Evolutionary conservation across 169 alveolate genomes (phyloP).

Genomic region (Plasmodium blacklocki): DNA sequence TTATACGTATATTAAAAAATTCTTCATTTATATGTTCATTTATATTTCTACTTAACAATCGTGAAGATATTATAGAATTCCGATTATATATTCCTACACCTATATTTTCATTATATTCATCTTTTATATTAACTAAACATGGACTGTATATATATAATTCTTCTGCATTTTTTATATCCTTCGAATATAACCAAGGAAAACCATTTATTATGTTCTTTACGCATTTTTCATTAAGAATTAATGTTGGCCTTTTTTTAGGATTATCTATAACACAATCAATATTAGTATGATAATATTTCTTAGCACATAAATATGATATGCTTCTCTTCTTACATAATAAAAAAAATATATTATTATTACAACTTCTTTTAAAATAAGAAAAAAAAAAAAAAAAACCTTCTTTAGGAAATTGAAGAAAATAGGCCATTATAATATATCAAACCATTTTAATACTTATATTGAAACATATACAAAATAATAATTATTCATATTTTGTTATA

Average conservation of each 20-base stretch:
- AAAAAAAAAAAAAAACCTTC: constrained; percentile 4
- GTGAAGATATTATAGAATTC: constrained; percentile 57
- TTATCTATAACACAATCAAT: constrained; percentile 14
- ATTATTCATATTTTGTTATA: too few relatives aligned
- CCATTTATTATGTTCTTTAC: constrained; percentile 72
- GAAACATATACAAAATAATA: too few relatives aligned
- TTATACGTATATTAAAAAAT: constrained; percentile 65
- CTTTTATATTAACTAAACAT: constrained; percentile 73
- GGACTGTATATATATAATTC: constrained; percentile 60
- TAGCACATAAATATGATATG: too few relatives aligned
- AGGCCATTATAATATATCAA: constrained; percentile 3
- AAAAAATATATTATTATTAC: constrained; percentile 2
- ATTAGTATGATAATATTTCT: background rate
- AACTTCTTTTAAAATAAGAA: constrained; percentile 3
- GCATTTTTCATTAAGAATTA: constrained; percentile 45
- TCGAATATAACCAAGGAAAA: constrained; percentile 76
- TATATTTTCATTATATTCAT: constrained; percentile 61
- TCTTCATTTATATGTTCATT: constrained; percentile 68
- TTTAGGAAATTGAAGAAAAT: background rate
- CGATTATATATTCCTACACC: constrained; percentile 76
- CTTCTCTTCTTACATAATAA: background rate
- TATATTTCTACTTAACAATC: constrained; percentile 63
- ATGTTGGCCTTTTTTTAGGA: constrained; percentile 72
- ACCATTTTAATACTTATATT: too few relatives aligned
- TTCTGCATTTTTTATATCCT: constrained; percentile 72